Conservation (phyloP, 139 green algal species). For the Dunaliella sp. region DNA sequence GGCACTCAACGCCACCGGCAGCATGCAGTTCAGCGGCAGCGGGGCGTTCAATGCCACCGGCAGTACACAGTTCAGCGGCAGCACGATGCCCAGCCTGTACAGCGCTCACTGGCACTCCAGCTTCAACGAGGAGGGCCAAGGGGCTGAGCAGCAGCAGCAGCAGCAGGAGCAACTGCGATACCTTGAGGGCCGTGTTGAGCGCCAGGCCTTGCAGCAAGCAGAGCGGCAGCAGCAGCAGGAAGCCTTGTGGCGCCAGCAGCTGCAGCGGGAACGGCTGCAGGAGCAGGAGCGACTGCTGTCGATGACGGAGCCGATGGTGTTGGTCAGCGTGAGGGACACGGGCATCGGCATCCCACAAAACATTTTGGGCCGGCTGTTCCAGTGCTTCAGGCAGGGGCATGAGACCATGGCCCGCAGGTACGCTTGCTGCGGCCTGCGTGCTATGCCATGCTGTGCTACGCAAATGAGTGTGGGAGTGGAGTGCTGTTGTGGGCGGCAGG, state of each 20-base stretch:
- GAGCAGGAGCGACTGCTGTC: neutral
- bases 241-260: neutral
- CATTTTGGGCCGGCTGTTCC: slow-evolving; percentile 41
- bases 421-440: no score
- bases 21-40: no score
- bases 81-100: neutral
- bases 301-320: slow-evolving; percentile 36
- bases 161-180: neutral
- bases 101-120: neutral
- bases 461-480: slow-evolving; percentile 76
- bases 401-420: slow-evolving; percentile 20
- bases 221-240: neutral
- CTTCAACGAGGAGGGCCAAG: neutral
- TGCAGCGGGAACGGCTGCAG: neutral
- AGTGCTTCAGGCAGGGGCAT: slow-evolving; percentile 18
- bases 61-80: no score
- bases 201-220: neutral
- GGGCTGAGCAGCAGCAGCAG: slow-evolving; percentile 3
- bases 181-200: neutral
- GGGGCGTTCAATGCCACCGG: no score
- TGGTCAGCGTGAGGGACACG: slow-evolving; percentile 75
- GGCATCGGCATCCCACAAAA: slow-evolving; percentile 71
- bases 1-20: no score
- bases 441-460: no score
- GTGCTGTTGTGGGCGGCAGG: slow-evolving; percentile 42